Percentiles rank a stretch among this genome's conserved stretches.
phyloP scores from a whole-genome alignment of 257 asterid genomes.

The Solanum tarijense region DNA sequence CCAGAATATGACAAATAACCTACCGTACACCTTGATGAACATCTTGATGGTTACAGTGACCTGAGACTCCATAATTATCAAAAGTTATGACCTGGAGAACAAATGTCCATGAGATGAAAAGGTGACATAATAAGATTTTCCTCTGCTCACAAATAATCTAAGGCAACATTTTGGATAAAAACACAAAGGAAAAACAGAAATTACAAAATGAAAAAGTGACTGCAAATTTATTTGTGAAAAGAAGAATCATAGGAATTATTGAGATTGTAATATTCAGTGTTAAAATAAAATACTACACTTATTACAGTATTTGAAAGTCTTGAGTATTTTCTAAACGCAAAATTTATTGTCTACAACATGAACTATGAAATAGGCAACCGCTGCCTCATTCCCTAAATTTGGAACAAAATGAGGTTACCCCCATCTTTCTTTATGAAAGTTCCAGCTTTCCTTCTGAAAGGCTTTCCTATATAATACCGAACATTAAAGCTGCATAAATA shows the following conservation, averaged over 20 bases:
- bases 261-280: not conserved
- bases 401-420: not conserved
- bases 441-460: not conserved
- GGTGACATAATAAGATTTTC: not conserved
- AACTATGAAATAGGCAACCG: not conserved
- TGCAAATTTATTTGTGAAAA: not conserved
- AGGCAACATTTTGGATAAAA: not conserved
- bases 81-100: constrained; percentile 60
- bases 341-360: not conserved
- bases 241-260: not conserved
- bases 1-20: constrained; percentile 5
- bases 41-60: constrained; percentile 74
- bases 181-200: not conserved
- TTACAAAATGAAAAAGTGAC: not conserved
- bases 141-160: not conserved
- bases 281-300: not conserved
- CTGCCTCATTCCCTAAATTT: not conserved
- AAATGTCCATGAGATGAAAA: not conserved
- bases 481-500: not conserved
- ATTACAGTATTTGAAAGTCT: not conserved
- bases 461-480: not conserved
- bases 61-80: constrained; percentile 78
- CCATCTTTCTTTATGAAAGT: not conserved
- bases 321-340: not conserved
- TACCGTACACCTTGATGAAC: constrained; percentile 67